Conservation (phyloP, 208 protist genomes). For the Hexamita inflata region DNA sequence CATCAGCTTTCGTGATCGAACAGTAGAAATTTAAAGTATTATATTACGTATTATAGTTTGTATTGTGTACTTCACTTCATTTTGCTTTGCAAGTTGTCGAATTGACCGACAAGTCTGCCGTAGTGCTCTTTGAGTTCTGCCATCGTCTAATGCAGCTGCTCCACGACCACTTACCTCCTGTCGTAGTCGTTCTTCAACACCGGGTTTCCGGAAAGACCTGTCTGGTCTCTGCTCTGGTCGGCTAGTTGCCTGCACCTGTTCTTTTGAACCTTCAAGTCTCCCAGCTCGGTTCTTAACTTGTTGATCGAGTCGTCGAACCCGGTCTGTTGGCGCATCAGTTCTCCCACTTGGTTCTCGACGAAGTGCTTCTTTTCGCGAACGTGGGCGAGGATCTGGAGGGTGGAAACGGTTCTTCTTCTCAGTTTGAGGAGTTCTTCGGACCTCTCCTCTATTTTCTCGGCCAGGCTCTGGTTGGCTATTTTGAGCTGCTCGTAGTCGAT, state of each 20-base stretch:
- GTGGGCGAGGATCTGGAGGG: conserved; percentile 82
- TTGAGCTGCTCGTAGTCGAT: conserved; percentile 97
- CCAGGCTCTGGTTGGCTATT: conserved; percentile 91
- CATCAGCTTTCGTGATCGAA: no score
- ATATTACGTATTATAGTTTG: no score
- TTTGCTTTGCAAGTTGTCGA: not conserved
- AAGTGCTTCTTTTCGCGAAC: conserved; percentile 90
- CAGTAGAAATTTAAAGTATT: no score
- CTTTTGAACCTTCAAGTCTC: conserved; percentile 62
- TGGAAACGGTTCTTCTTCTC: conserved; percentile 71
- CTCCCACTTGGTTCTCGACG: conserved; percentile 66
- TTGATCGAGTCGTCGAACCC: conserved; percentile 66
- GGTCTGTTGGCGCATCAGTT: conserved; percentile 63
- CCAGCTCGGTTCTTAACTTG: conserved; percentile 61
- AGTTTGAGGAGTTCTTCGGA: conserved; percentile 86
- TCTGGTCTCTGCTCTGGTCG: conserved; percentile 64
- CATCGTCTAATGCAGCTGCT: conserved; percentile 7
- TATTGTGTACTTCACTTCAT: no score
- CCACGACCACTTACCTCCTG: conserved; percentile 54
- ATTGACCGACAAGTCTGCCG: not conserved
- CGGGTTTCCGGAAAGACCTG: conserved; percentile 70
- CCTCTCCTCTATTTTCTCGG: conserved; percentile 91
- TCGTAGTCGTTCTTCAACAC: conserved; percentile 79
- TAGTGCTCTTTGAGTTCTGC: conserved; percentile 24
- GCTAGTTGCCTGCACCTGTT: conserved; percentile 65